These are phyloP conservation scores for Fusarium illudens DNA, from an alignment of 2,329 filamentous ascomycete genomes.

Conservation along the genomic window DNA sequence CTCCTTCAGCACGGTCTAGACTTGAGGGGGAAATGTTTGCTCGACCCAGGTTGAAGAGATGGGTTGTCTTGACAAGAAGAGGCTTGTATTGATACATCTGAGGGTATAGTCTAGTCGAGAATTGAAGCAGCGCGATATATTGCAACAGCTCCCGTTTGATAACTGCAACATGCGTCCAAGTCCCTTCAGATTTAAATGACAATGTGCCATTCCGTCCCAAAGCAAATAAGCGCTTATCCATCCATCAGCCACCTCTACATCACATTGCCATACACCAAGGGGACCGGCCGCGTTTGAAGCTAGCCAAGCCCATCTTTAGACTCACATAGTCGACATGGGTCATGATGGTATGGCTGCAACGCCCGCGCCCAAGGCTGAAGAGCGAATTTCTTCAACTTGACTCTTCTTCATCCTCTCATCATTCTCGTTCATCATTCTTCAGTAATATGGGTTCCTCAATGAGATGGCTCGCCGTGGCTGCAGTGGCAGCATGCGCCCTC, in stretches of 20 bases:
- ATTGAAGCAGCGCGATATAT: not conserved
- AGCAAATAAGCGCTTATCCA: conserved; percentile 4
- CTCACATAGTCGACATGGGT: not conserved
- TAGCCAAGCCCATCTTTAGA: conserved; percentile 4
- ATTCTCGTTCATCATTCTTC: not conserved
- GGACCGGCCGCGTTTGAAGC: conserved; percentile 13
- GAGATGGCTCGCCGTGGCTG: conserved; percentile 20
- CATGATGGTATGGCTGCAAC: not conserved
- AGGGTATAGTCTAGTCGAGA: too few species aligned
- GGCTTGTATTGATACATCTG: too few species aligned
- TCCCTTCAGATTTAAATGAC: not conserved
- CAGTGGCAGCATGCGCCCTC: conserved; percentile 12
- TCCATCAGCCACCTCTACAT: conserved; percentile 1
- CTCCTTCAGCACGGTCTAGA: not conserved
- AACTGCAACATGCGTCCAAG: not conserved
- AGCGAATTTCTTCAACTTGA: not conserved
- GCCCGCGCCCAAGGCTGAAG: conserved; percentile 9
- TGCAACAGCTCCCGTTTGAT: not conserved
- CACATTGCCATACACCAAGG: conserved; percentile 8
- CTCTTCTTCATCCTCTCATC: not conserved
- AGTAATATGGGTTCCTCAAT: conserved; percentile 13
- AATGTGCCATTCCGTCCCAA: not conserved
- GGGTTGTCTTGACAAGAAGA: not conserved
- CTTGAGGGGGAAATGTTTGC: not conserved
- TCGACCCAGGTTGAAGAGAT: not conserved